Base-by-base conservation (phyloP, 768 basidiomycete species). In the Rhizopogon rudus region DNA sequence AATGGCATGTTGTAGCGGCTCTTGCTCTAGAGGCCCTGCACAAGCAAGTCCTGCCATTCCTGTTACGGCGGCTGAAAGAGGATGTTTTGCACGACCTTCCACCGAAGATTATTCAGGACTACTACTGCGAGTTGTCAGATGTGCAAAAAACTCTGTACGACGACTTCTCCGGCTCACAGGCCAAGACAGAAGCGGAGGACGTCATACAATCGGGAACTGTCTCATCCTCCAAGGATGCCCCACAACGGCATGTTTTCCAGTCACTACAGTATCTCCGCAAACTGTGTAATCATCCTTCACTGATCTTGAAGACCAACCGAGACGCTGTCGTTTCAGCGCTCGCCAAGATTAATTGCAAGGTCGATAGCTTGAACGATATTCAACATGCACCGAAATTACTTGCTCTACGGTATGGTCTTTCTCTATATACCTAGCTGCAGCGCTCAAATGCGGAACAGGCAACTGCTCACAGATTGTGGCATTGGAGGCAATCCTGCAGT, bases 81-180 rank as follows among this genome's bases (percentile, higher is more conserved):
- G 94, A 99, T 65, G 97, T 99, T 29, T 75, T 99, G 54, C 74
- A 92, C 58, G 97, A 99, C 67, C 77, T 99, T 2, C 97, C 97
- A 1, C 97, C 97, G 3, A 98, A 99, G 75, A 99, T 99, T 70
- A 98, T 99, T 55, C 97, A 99, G 70, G 97, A 99, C 68, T 98
- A 98, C 69, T 95, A 98, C 66, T 98, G 95, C 76, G 96, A 98
- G 66, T 80, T 99, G 3, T 98, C 96, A 0, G 91, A 93, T 0
- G 72, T 98, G 17, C 97, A 99, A 73, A 94, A 93, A 68, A 78
- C 84, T 57, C 81, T 99, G 16, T 99, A 98, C 66, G 97, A 98
- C 65, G 89, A 96, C 64, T 98, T 95, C 67, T 83, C 88, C 2
- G 84, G 82, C 64, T 92, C 93, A 5, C 83, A 83, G 56, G 91